Evolutionary conservation across 1,284 basidiomycete genomes (phyloP), one percentile per base, ranked within the genome.

Genomic region (Peniophora sp.): DNA sequence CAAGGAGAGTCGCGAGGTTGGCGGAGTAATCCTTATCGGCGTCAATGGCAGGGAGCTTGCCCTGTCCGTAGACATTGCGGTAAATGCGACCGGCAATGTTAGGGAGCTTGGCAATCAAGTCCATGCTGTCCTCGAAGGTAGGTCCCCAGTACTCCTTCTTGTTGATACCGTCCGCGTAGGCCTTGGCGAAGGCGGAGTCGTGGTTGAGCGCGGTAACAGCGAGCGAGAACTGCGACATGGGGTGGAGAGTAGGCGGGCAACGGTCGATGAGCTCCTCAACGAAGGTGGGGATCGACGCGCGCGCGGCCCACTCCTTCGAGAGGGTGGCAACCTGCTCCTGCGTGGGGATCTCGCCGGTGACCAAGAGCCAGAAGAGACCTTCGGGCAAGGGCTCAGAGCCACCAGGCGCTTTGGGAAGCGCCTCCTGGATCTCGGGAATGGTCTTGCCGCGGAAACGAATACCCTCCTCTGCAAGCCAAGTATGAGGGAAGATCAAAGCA

Each of bases 81-180:
- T 92, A 97, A 69, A 97, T 97, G 61, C 96, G 90, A 56, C 94
- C 94, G 52, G 96, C 96, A 60, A 99, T 94, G 70, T 89, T 92
- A 56, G 95, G 96, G 50, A 98, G 83, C 74, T 98, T 98, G 66
- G 96, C 96, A 64, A 98, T 97, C 57, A 97, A 78, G 75, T 97
- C 94, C 89, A 98, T 95, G 50, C 89, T 84, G 73, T 99, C 96
- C 67, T 99, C 96, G 58, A 95, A 96, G 51, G 87, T 89, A 53
- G 92, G 87, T 61, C 88, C 84, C 96, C 96, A 99, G 80, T 98
- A 98, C 53, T 98, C 95, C 69, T 86, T 88, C 80, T 99, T 99
- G 67, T 85, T 84, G 63, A 96, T 81, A 59, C 96, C 96, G 62
- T 90, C 77, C 56, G 88, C 84, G 75, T 98, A 98, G 11, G 92